Evolutionary conservation across 768 basidiomycete species (phyloP), one percentile per base, ranked within the genome.

Genomic region (Suillus alpinus): DNA sequence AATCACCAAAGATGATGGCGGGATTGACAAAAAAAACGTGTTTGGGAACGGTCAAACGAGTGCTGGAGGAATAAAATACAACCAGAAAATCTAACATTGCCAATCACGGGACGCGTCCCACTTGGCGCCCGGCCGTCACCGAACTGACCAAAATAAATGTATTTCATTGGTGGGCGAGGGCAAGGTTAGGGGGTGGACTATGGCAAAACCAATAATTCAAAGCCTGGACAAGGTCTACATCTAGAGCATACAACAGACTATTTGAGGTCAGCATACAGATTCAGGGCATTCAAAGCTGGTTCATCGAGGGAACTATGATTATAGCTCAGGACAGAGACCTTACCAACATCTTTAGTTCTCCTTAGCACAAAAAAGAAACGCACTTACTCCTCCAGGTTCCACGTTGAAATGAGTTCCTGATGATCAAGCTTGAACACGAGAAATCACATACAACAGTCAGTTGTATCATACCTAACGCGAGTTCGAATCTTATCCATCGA

Each of bases 321-420:
- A 73, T 97, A 96, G 31, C 89, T 83, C 29, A 95, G 77, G 23
- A 94, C 81, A 14, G 89, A 84, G 58, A 94, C 81, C 92, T 93
- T 62, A 41, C 14, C 47, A 47, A 23, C 10, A 26, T 39, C 37
- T 39, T 55, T 55, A 55, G 37, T 39, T 55, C 10, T 18, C 59
- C 7, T 50, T 23, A 50, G 4, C 37, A 4, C 37, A 56, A 58
- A 37, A 32, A 51, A 47, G 56, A 62, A 58, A 53, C 41, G 12
- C 9, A 71, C 83, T 70, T 75, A 93, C 88, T 58, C 91, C 88
- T 69, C 87, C 91, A 13, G 93, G 86, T 69, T 92, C 91, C n/a
- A 92, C 87, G 60, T 89, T 88, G 73, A 94, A 91, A 71, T 88
- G 86, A 3, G 87, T 86, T 14, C 89, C 88, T 88, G 66, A 16